Evolutionary conservation across 495 filamentous ascomycete species (phyloP).

Genomic region (Podospora tetraspora): DNA sequence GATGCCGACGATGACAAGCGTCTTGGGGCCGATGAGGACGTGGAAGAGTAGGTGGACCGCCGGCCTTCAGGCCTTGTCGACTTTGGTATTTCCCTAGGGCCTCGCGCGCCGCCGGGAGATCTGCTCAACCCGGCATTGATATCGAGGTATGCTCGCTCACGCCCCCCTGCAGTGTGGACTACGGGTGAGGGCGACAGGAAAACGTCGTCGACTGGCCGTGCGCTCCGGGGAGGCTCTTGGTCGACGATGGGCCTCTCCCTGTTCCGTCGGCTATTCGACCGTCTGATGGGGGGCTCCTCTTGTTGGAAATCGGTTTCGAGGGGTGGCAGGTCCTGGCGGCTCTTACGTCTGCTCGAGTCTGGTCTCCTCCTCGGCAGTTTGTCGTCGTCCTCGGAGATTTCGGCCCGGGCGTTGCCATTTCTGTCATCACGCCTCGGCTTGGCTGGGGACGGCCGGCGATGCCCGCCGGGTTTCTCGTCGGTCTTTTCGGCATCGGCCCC

Average conservation of each 20-base stretch:
- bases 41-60: conserved; percentile 14
- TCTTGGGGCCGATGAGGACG: conserved; percentile 9
- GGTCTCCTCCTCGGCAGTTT: conserved; percentile 16
- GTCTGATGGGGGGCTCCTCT: conserved; percentile 15
- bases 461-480: not conserved
- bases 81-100: conserved; percentile 15
- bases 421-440: conserved; percentile 37
- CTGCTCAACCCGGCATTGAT: conserved; percentile 11
- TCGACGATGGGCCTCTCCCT: conserved; percentile 22
- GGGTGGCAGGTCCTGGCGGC: conserved; percentile 35
- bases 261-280: conserved; percentile 20
- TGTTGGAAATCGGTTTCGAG: conserved; percentile 26
- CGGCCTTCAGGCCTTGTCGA: conserved; percentile 18
- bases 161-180: conserved; percentile 31
- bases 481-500: conserved; percentile 23
- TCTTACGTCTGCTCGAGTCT: conserved; percentile 31
- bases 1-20: conserved; percentile 18
- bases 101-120: conserved; percentile 10
- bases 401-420: conserved; percentile 31
- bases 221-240: conserved; percentile 16
- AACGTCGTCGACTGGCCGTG: conserved; percentile 25
- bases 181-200: conserved; percentile 30
- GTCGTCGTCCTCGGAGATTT: conserved; percentile 8
- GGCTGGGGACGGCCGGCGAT: conserved; percentile 6
- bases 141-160: conserved; percentile 39